A percentile compares a stretch with the other conserved stretches of the same genome.
Conservation (phyloP, 2,329 filamentous ascomycete genomes). For the Diaporthe amygdali region DNA sequence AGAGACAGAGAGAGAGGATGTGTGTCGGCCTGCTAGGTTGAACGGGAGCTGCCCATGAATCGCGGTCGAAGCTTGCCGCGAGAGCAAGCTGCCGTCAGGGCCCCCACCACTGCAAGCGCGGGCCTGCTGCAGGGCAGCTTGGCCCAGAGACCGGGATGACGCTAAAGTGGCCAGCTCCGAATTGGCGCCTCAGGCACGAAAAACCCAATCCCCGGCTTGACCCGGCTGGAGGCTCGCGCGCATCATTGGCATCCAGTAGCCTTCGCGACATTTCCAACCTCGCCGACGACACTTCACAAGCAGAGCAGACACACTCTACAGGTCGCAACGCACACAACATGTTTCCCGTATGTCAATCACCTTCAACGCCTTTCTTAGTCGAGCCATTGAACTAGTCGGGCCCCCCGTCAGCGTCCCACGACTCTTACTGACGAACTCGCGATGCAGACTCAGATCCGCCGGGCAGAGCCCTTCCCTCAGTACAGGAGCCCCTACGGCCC, state of each 20-base stretch:
- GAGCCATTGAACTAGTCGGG: background rate
- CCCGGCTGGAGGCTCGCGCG: conserved; percentile 24
- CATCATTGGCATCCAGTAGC: conserved; percentile 23
- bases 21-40: no score
- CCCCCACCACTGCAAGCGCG: background rate
- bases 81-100: background rate
- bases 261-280: conserved; percentile 26
- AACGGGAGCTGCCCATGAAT: background rate
- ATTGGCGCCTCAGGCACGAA: conserved; percentile 23
- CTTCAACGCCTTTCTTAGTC: background rate
- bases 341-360: conserved; percentile 34
- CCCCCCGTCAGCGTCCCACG: background rate
- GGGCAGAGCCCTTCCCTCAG: conserved; percentile 36
- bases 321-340: conserved; percentile 32
- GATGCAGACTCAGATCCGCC: conserved; percentile 51
- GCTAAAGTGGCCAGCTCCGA: conserved; percentile 1
- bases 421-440: conserved; percentile 35
- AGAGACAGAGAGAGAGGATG: background rate
- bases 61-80: background rate
- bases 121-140: background rate
- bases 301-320: conserved; percentile 31
- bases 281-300: conserved; percentile 32
- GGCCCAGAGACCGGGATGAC: background rate
- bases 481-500: conserved; percentile 71
- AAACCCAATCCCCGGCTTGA: conserved; percentile 22